Conservation (phyloP, 179 eudicot species). For the Pouteria campechiana region DNA sequence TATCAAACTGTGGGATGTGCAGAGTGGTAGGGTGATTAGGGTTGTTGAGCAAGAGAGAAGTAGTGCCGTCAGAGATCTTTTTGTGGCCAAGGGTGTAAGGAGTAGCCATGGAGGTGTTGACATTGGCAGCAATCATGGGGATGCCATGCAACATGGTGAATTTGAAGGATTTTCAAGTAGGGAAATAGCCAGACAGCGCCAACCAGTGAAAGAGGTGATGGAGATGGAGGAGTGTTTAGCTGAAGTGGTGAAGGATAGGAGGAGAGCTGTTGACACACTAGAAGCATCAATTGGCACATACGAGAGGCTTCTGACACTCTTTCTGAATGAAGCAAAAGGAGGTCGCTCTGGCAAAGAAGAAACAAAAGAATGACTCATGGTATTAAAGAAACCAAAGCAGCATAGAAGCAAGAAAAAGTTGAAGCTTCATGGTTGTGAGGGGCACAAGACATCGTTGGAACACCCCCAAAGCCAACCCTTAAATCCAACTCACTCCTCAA, state of each 20-base stretch:
- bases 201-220: conserved; percentile 3
- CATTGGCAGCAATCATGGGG: background rate
- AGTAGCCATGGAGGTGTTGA: background rate
- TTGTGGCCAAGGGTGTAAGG: conserved; percentile 3
- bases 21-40: background rate
- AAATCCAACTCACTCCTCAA: too few relatives aligned
- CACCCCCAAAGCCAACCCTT: too few relatives aligned
- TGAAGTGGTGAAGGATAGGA: conserved; percentile 3
- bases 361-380: too few relatives aligned
- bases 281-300: conserved; percentile 10
- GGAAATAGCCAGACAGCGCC: conserved; percentile 8
- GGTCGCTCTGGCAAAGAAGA: too few relatives aligned
- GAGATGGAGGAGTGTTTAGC: conserved; percentile 5
- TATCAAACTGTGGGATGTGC: conserved; percentile 7
- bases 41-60: conserved; percentile 5
- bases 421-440: too few relatives aligned
- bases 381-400: too few relatives aligned
- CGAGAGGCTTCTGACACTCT: conserved; percentile 7
- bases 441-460: too few relatives aligned
- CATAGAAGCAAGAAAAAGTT: too few relatives aligned
- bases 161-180: background rate
- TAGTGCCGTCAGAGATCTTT: conserved; percentile 4
- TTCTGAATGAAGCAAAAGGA: conserved; percentile 13
- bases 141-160: background rate
- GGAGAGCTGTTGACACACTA: conserved; percentile 4